phyloP scores from a whole-genome alignment of 2,329 filamentous ascomycete genomes.

The Aspergillus floridensis region DNA sequence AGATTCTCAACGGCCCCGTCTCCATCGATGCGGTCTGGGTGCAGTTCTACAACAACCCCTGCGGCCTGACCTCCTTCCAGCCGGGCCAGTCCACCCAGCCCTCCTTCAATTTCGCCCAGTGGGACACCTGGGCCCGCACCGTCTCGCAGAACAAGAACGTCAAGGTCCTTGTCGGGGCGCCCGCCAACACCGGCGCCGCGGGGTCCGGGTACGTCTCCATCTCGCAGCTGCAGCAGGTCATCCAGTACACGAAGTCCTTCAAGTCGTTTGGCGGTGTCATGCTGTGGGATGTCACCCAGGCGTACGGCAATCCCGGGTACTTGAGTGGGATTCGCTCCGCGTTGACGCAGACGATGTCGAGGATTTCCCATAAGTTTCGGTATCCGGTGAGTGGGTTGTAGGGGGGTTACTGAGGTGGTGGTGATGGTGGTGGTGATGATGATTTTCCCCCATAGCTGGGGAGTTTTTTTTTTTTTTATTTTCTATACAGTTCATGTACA shows the following conservation, averaged over 20 bases:
- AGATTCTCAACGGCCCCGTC: conserved; percentile 56
- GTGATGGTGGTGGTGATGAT: neutral
- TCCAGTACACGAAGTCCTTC: conserved; percentile 56
- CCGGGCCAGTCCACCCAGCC: conserved; percentile 45
- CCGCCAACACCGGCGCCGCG: conserved; percentile 53
- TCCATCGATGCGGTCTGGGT: conserved; percentile 61
- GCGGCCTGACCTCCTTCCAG: conserved; percentile 56
- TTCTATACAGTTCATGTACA: neutral
- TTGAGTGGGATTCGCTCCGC: conserved; percentile 44
- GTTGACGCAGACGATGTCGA: conserved; percentile 27
- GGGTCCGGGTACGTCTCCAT: conserved; percentile 57
- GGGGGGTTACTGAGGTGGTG: neutral
- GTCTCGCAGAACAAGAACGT: conserved; percentile 58
- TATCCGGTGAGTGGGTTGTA: neutral
- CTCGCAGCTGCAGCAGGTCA: conserved; percentile 48
- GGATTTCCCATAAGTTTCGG: conserved; percentile 3
- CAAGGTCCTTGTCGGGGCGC: conserved; percentile 62
- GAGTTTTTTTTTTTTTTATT: no score
- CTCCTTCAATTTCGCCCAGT: conserved; percentile 62
- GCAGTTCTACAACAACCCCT: conserved; percentile 70
- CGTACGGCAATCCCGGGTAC: conserved; percentile 58
- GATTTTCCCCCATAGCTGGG: neutral
- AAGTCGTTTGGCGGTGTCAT: conserved; percentile 65
- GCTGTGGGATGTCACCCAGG: conserved; percentile 67
- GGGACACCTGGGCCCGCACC: conserved; percentile 64